These are phyloP conservation scores for Termitomyces sp. DNA, from an alignment of 768 basidiomycete genomes.

Conservation along the genomic window DNA sequence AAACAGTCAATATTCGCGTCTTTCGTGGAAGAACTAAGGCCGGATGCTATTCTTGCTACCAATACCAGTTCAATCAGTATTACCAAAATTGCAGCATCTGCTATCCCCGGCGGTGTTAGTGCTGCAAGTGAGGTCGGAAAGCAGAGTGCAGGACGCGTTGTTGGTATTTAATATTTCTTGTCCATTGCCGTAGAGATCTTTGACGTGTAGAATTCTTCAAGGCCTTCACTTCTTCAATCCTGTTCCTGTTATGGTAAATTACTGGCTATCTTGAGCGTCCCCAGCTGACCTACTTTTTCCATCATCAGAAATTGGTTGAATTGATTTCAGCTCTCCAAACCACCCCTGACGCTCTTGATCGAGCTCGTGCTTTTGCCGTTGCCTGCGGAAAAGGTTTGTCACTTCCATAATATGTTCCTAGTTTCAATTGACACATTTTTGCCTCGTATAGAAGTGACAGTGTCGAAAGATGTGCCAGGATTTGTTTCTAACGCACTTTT, in stretches of 20 bases:
- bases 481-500: slow-evolving; percentile 93
- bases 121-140: slow-evolving; percentile 63
- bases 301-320: slow-evolving; percentile 82
- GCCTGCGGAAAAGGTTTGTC: slow-evolving; percentile 84
- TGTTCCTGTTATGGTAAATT: slow-evolving; percentile 87
- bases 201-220: slow-evolving; percentile 21
- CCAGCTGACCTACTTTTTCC: neutral
- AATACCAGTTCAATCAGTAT: slow-evolving; percentile 96
- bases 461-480: slow-evolving; percentile 89
- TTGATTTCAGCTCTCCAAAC: slow-evolving; percentile 94
- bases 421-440: neutral
- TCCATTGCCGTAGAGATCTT: neutral
- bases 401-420: neutral
- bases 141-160: slow-evolving; percentile 67
- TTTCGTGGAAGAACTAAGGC: slow-evolving; percentile 64
- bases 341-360: slow-evolving; percentile 65
- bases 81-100: slow-evolving; percentile 86
- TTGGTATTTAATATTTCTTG: slow-evolving; percentile 47
- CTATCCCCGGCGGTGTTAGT: slow-evolving; percentile 53
- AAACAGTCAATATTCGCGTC: slow-evolving; percentile 76
- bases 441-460: slow-evolving; percentile 70
- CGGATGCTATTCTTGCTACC: slow-evolving; percentile 78
- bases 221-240: slow-evolving; percentile 96
- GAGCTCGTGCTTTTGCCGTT: slow-evolving; percentile 76
- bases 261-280: neutral